Percentiles rank a stretch among this genome's conserved stretches.
Evolutionary conservation across 1,284 basidiomycete species (phyloP).

Genomic region (Apiotrichum gamsii): DNA sequence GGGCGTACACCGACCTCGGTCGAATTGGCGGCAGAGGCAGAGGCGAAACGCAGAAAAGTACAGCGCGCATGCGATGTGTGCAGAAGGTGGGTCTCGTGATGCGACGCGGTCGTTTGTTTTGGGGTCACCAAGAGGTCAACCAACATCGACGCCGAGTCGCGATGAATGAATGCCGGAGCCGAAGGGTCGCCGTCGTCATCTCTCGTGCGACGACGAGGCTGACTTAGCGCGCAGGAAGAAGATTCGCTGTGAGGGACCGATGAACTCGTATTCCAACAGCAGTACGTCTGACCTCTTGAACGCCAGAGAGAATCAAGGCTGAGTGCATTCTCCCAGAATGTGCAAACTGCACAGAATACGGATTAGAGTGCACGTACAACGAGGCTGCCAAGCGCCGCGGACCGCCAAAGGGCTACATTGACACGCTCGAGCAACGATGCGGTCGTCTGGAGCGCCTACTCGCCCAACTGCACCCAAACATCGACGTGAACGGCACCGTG

Average conservation of each 20-base stretch:
- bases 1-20: slow-evolving; percentile 4
- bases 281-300: slow-evolving; percentile 25
- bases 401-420: slow-evolving; percentile 74
- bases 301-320: too few species aligned
- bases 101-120: not conserved
- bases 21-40: slow-evolving; percentile 20
- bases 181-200: too few species aligned
- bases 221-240: slow-evolving; percentile 31
- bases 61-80: slow-evolving; percentile 47
- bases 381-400: slow-evolving; percentile 72
- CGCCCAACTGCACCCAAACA: slow-evolving; percentile 59
- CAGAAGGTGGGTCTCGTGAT: slow-evolving; percentile 17
- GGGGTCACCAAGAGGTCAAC: too few species aligned
- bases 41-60: slow-evolving; percentile 22
- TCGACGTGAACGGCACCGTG: slow-evolving; percentile 61
- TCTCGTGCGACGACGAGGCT: slow-evolving; percentile 2
- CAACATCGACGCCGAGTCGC: not conserved
- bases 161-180: too few species aligned
- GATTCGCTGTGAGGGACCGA: slow-evolving; percentile 47
- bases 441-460: slow-evolving; percentile 66
- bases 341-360: slow-evolving; percentile 69
- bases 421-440: slow-evolving; percentile 63
- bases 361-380: slow-evolving; percentile 68
- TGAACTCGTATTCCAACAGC: slow-evolving; percentile 32
- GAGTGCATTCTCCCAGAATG: slow-evolving; percentile 51